phyloP scores from a whole-genome alignment of 208 protist species.

The Herpetomonas tarakana region DNA sequence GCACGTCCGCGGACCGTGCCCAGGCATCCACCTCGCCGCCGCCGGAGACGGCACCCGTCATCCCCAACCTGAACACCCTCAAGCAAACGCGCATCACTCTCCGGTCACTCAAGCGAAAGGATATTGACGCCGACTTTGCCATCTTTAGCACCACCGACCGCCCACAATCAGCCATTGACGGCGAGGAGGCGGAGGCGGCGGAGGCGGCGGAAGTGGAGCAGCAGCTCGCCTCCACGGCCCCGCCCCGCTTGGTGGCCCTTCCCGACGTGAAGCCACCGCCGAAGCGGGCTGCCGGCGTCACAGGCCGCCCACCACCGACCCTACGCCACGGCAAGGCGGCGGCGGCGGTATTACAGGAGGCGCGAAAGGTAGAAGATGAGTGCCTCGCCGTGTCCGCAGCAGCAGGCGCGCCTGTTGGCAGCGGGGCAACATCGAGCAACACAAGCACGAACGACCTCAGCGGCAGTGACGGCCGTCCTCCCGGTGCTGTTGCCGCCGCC shows the following conservation, averaged over 20 bases:
- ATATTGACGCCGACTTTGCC: constrained; percentile 70
- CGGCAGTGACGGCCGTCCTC: background rate
- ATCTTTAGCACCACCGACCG: constrained; percentile 46
- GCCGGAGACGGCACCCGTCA: constrained; percentile 4
- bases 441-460: background rate
- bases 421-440: background rate
- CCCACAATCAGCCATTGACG: constrained; percentile 1
- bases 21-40: no score
- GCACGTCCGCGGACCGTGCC: no score
- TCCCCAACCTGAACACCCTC: constrained; percentile 29
- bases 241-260: constrained; percentile 8
- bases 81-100: constrained; percentile 64
- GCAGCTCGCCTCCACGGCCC: constrained; percentile 31
- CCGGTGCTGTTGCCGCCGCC: background rate
- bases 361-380: no score
- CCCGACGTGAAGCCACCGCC: constrained; percentile 12
- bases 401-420: background rate
- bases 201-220: constrained; percentile 8
- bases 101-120: constrained; percentile 71
- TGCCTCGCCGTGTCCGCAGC: background rate
- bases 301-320: background rate
- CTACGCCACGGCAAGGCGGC: background rate
- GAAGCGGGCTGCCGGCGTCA: background rate
- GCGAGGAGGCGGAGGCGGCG: constrained; percentile 14
- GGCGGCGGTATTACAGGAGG: background rate